Evolutionary conservation across 2,329 filamentous ascomycete species (phyloP).

Genomic region (Sporothrix protearum): DNA sequence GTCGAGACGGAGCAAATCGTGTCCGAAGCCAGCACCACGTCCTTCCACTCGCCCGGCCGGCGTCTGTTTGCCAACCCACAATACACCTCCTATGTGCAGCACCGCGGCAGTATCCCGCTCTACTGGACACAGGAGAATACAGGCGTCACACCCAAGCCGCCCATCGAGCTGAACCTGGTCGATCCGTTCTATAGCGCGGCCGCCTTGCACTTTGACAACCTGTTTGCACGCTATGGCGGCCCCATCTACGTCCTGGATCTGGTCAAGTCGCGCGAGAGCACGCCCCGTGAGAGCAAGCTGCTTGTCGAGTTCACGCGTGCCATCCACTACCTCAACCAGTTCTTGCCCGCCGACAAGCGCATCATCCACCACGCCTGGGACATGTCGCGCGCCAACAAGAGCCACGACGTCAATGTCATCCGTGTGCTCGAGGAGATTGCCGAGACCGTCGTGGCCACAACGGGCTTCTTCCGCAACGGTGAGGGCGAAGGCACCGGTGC

Average conservation of each 20-base stretch:
- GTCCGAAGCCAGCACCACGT: conserved; percentile 88
- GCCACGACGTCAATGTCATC: conserved; percentile 89
- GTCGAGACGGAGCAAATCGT: conserved; percentile 99
- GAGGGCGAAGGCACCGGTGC: conserved; percentile 57
- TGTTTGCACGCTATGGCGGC: conserved; percentile 89
- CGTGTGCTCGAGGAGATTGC: conserved; percentile 85
- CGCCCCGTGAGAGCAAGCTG: conserved; percentile 86
- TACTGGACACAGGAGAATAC: conserved; percentile 98
- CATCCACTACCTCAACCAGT: conserved; percentile 90
- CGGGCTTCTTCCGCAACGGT: conserved; percentile 94
- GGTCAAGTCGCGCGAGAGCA: conserved; percentile 83
- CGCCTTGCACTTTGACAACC: conserved; percentile 88
- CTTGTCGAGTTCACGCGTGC: conserved; percentile 82
- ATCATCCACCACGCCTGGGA: conserved; percentile 96
- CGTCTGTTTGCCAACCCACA: conserved; percentile 81
- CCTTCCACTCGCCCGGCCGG: conserved; percentile 87
- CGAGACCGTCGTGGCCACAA: conserved; percentile 77
- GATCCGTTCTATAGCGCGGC: conserved; percentile 95
- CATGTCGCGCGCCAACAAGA: conserved; percentile 94
- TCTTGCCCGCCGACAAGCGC: conserved; percentile 75
- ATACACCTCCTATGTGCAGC: conserved; percentile 95
- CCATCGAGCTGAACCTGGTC: conserved; percentile 90
- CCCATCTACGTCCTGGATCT: conserved; percentile 90
- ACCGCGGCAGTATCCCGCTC: conserved; percentile 91
- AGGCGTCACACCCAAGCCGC: conserved; percentile 91